phyloP scores from a whole-genome alignment of 2,329 filamentous ascomycete genomes.

The Sporothrix dimorphospora region DNA sequence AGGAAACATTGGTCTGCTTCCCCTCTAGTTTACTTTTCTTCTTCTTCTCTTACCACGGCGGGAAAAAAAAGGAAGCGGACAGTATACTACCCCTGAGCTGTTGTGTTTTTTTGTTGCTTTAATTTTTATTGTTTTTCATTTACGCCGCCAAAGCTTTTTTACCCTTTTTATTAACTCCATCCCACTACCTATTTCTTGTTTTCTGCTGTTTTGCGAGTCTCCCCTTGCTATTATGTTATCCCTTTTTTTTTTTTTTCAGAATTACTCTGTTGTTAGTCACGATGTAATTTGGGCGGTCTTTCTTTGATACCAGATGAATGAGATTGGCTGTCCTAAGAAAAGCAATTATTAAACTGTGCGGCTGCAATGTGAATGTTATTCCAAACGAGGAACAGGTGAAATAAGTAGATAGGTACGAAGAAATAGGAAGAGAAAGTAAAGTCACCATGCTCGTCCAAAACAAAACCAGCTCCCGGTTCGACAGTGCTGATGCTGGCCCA shows the following conservation, averaged over 20 bases:
- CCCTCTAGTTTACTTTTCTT: not conserved
- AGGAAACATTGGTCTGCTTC: not conserved
- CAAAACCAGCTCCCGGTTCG: not conserved
- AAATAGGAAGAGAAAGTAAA: not conserved
- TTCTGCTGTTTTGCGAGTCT: slow-evolving; percentile 13
- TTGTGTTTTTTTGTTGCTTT: slow-evolving; percentile 25
- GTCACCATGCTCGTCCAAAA: not conserved
- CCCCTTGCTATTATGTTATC: not conserved
- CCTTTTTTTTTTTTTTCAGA: slow-evolving; percentile 18
- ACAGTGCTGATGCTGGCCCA: not conserved
- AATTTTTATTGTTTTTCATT: slow-evolving; percentile 22
- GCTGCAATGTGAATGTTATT: not conserved
- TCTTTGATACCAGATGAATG: slow-evolving; percentile 26
- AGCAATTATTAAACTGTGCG: not conserved
- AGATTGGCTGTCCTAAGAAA: slow-evolving; percentile 19
- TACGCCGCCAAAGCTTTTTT: slow-evolving; percentile 20
- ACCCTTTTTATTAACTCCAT: slow-evolving; percentile 19
- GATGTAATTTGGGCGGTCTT: slow-evolving; percentile 7
- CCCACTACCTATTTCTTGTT: not conserved
- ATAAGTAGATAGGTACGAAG: not conserved
- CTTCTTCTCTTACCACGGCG: slow-evolving; percentile 16
- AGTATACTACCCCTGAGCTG: slow-evolving; percentile 27
- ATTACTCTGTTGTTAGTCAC: slow-evolving; percentile 15
- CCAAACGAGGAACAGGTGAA: not conserved
- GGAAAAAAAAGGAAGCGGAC: slow-evolving; percentile 26